Conservation (phyloP, 2,329 filamentous ascomycete species). For the Botryosphaeria dothidea region DNA sequence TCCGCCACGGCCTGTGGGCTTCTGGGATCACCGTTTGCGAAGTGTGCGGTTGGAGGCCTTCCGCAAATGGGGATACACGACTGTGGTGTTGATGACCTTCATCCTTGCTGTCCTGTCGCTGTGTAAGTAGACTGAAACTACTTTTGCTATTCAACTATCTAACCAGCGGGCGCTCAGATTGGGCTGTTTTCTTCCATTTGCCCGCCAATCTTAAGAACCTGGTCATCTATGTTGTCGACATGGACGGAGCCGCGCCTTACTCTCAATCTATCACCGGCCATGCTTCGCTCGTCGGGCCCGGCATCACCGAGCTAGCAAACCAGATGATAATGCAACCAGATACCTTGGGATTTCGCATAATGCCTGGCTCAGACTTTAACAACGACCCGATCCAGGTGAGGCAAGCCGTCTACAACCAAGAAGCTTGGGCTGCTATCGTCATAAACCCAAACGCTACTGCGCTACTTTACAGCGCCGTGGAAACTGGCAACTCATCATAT, state of each 20-base stretch:
- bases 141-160: background rate
- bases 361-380: constrained; percentile 53
- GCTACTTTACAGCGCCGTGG: constrained; percentile 57
- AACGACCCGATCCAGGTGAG: constrained; percentile 59
- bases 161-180: constrained; percentile 38
- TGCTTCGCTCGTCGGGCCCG: constrained; percentile 56
- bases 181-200: constrained; percentile 57
- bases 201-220: constrained; percentile 52
- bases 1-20: constrained; percentile 42
- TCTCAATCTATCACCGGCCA: constrained; percentile 34
- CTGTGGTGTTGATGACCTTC: constrained; percentile 56
- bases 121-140: constrained; percentile 32
- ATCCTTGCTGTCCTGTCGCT: constrained; percentile 59
- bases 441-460: constrained; percentile 64
- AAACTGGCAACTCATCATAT: constrained; percentile 58
- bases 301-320: constrained; percentile 49
- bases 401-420: constrained; percentile 59
- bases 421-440: constrained; percentile 63
- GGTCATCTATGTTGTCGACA: constrained; percentile 62
- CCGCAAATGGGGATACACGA: constrained; percentile 44
- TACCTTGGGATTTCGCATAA: constrained; percentile 52
- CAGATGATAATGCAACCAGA: constrained; percentile 44
- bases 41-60: constrained; percentile 43
- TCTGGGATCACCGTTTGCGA: constrained; percentile 45
- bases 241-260: constrained; percentile 61